A percentile compares a stretch with the other conserved stretches of the same genome.
Evolutionary conservation across 1,139 yeast species (phyloP).

Genomic region (Blastobotrys buckinghamii): DNA sequence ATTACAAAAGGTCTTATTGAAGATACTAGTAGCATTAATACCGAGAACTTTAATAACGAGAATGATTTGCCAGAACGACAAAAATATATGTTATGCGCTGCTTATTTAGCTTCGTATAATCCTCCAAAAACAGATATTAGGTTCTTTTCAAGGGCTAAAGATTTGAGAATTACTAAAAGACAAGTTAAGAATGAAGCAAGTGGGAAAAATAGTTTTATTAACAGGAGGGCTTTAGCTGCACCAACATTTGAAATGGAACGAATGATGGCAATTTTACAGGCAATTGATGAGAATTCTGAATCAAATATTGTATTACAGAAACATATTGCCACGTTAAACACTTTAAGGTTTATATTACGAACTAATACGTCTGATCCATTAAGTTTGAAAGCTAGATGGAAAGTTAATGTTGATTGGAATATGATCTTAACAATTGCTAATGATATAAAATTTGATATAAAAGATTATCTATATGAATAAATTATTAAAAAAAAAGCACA

Average conservation of each 20-base stretch:
- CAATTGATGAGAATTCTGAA: slow-evolving; percentile 38
- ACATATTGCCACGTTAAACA: slow-evolving; percentile 55
- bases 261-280: slow-evolving; percentile 57
- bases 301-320: slow-evolving; percentile 46
- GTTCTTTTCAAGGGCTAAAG: slow-evolving; percentile 54
- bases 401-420: slow-evolving; percentile 52
- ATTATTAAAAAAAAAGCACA: background rate
- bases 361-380: slow-evolving; percentile 47
- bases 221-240: slow-evolving; percentile 45
- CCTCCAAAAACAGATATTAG: slow-evolving; percentile 55
- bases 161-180: slow-evolving; percentile 41
- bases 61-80: slow-evolving; percentile 45
- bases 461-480: slow-evolving; percentile 41
- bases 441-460: slow-evolving; percentile 50
- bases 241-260: slow-evolving; percentile 63
- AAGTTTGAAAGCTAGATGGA: slow-evolving; percentile 61
- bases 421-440: slow-evolving; percentile 46
- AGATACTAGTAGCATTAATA: background rate
- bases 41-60: background rate
- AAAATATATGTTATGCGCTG: slow-evolving; percentile 59
- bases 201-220: slow-evolving; percentile 45
- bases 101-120: slow-evolving; percentile 64
- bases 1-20: slow-evolving; percentile 28
- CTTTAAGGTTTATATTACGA: slow-evolving; percentile 48
- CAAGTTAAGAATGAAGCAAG: slow-evolving; percentile 39